These are phyloP conservation scores for Echinosphaeria canescens DNA, from an alignment of 2,329 filamentous ascomycete species.

Conservation along the genomic window DNA sequence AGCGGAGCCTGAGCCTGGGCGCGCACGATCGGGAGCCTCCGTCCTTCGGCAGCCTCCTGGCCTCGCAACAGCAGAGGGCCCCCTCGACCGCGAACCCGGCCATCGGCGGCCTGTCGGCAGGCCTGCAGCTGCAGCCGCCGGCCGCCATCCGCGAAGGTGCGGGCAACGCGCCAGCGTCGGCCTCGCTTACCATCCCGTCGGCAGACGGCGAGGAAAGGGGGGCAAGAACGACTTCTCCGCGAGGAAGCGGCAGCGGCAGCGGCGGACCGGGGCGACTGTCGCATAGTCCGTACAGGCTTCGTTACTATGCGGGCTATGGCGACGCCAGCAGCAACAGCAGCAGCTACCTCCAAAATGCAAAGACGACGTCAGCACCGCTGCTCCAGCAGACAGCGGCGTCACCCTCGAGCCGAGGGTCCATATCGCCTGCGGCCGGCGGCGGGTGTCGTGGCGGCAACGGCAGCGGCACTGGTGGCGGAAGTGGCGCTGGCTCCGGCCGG, in stretches of 20 bases:
- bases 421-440: background rate
- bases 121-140: conserved; percentile 16
- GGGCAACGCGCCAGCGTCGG: conserved; percentile 15
- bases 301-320: conserved; percentile 17
- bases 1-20: conserved; percentile 47
- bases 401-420: conserved; percentile 1
- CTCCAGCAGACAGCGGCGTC: too few species aligned
- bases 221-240: too few species aligned
- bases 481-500: conserved; percentile 14
- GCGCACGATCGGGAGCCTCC: conserved; percentile 41
- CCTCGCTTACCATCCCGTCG: conserved; percentile 18
- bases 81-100: too few species aligned
- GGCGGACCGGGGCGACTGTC: conserved; percentile 4
- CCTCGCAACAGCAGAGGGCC: too few species aligned
- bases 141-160: conserved; percentile 17
- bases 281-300: conserved; percentile 17
- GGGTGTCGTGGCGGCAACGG: background rate
- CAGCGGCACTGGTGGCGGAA: conserved; percentile 1
- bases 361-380: too few species aligned
- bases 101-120: conserved; percentile 11
- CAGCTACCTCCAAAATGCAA: too few species aligned
- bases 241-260: background rate
- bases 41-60: conserved; percentile 40
- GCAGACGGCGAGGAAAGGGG: too few species aligned
- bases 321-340: conserved; percentile 4